Evolutionary conservation across 106 monocot genomes (phyloP), one percentile per base, ranked within the genome.

Genomic region (Cymbidium sinense): DNA sequence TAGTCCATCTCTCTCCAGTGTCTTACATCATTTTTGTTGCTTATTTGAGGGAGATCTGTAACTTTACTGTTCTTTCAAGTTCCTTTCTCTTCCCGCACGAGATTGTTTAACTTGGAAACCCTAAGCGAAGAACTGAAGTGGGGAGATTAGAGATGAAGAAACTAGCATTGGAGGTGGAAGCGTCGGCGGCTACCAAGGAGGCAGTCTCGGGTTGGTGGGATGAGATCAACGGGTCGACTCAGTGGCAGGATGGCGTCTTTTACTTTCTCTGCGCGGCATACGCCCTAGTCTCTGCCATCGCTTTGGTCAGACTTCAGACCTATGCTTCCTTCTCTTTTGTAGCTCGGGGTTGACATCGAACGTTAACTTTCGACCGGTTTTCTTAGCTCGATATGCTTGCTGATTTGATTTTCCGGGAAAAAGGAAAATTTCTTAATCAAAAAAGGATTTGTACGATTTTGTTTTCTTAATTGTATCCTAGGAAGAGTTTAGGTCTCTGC

Each of bases 241-340:
- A 78, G 70, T 90, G 89, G 89, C 87, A 90, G 84, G 84, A 87
- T 70, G 77, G 73, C 13, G 75, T 83, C 78, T 90, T 90, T 84
- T 90, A 75, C 76, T 84, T 75, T 21, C 89, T 90, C 72, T 83
- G 77, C 70, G 87, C 82, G 28, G 84, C 89, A 13, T 90, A 84
- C 55, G 77, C 87, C 64, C 85, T 90, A 73, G 87, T 90, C 72
- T 82, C 89, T 61, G 89, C 85, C 62, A 70, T 87, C 52, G 89
- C 87, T 39, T 79, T 90, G 82, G 89, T 90, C 0, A 23, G 29
- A 27, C 33, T 67, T 67, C 67, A 25, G 33, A 18, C 29, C 4
- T 33, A 27, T n/a, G 43, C 29, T 69, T 18, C 20, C 64, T 47
- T 52, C 1, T 27, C 58, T 23, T 50, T n/a, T 47, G 30, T 9